Base-by-base conservation (phyloP, 164 flowering plant genomes). In the Protea cynaroides region DNA sequence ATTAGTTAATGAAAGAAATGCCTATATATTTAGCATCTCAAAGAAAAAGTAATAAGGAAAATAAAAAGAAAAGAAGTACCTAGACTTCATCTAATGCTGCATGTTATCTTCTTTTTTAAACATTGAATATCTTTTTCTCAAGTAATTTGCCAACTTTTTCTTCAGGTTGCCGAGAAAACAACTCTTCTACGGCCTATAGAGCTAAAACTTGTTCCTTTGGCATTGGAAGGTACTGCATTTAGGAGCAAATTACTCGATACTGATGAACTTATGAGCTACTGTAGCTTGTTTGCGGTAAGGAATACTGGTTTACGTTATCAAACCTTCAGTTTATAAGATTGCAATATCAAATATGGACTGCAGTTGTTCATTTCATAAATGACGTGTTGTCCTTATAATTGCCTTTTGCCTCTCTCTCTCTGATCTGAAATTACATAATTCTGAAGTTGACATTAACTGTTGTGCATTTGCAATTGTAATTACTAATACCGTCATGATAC, bases 151-250 rank as follows among this genome's bases (percentile, higher is more conserved):
- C 22, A 34, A 44, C 36, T 51, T 64, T 67, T n/a, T 63, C 61
- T 79, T 73, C 79, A 93, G 98, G 98, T 93, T 70, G 97, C 96
- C 62, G 96, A 93, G 74, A 93, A 89, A 79, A 93, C 98, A 25
- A 76, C 88, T 70, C 81, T 87, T 62, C 73, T 93, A 58, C 86
- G 88, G 55, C 96, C 97, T 8, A 69, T 78, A 63, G 96, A 93
- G 68, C 81, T 93, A 46, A 84, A 93, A 69, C 88, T 79, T 73
- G 92, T 93, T 67, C 98, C 98, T 44, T 63, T 83, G 62, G 82
- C 96, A 23, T 77, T 93, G 82, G 98, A 93, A 79, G 92, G 90
- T 57, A 80, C 85, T 78, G 98, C 98, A 17, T 90, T 90, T 69
- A 80, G 97, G 76, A 84, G 81, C 76, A 93, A 90, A 72, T 81